Base-by-base conservation (phyloP, 768 basidiomycete genomes). In the Ramaria sp. region DNA sequence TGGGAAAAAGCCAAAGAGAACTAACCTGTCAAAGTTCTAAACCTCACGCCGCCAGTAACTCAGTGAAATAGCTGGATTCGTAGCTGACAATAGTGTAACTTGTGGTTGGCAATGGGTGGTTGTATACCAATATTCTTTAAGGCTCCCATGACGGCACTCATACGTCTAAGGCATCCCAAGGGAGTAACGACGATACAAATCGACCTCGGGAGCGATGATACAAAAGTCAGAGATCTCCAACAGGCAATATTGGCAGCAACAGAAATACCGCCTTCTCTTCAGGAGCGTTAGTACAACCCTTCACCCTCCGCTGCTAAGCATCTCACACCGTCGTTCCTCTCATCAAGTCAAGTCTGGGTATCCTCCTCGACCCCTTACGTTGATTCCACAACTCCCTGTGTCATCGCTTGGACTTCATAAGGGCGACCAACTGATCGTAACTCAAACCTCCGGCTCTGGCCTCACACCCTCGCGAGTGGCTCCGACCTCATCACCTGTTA, bases 401-500 rank as follows among this genome's bases (percentile, higher is more conserved):
- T 75, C 83, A 0, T 83, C 85, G 34, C 76, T 97, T 27, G 88
- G 87, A 13, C 73, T 97, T 28, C 74, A 77, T 55, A 65, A 71
- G 15, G 89, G 92, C 1, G 95, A 97, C 52, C 90, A 92, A 69
- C 74, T 98, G 57, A 86, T 95, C 61, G 87, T 96, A 43, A 81
- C 73, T 49, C 69, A 71, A 39, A 61, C 65, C 9, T 48, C 67
- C 0, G 60, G 61, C 10, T 61, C 64, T 7, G 58, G 48, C 37
- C 56, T 60, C 36, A 38, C 59, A 7, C 52, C 66, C 38, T 41
- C 67, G 18, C 3, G 57, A 48, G 53, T 57, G 24, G 52, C 50
- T n/a, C 53, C 63, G 13, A 55, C 62, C 4, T 25, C 62, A 10
- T 50, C 62, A 12, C 48, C 62, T 20, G 58, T 58, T 37, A 36